Conservation (phyloP, 1,284 basidiomycete species). For the Irpex rosettiformis region DNA sequence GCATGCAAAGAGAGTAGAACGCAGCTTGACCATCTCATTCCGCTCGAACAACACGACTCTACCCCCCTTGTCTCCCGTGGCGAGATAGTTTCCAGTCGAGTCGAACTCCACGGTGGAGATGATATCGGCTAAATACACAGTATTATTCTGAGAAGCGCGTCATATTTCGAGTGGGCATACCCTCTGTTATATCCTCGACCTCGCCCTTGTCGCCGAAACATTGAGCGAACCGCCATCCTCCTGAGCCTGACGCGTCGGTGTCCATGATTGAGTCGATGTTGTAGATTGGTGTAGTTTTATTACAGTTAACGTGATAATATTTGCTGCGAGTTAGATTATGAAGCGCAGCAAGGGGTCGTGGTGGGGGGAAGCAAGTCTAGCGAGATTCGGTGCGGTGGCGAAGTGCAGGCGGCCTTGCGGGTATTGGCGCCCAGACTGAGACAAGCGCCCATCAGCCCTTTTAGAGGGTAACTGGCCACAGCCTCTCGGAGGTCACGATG, state of each 20-base stretch:
- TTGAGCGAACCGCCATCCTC: slow-evolving; percentile 98
- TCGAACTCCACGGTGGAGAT: slow-evolving; percentile 99
- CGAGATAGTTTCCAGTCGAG: slow-evolving; percentile 98
- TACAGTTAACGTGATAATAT: not conserved
- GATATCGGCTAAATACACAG: slow-evolving; percentile 78
- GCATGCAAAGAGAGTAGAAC: slow-evolving; percentile 31
- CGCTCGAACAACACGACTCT: slow-evolving; percentile 98
- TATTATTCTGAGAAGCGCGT: slow-evolving; percentile 15
- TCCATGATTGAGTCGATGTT: slow-evolving; percentile 42
- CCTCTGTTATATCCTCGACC: slow-evolving; percentile 99
- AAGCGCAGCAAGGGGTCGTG: slow-evolving; percentile 3
- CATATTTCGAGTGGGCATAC: slow-evolving; percentile 40
- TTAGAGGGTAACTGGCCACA: not conserved
- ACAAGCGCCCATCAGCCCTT: not conserved
- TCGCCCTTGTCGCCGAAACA: slow-evolving; percentile 99
- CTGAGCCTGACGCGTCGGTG: slow-evolving; percentile 80
- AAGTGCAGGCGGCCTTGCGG: not conserved
- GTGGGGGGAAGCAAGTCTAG: slow-evolving; percentile 2
- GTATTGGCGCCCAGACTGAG: not conserved
- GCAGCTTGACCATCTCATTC: slow-evolving; percentile 79
- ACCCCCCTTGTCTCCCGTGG: slow-evolving; percentile 99
- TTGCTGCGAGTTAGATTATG: not conserved
- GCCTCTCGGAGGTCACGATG: not conserved
- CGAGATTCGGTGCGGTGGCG: slow-evolving; percentile 3
- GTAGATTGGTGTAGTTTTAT: not conserved